Base-by-base conservation (phyloP, 768 basidiomycete species). In the Coprinopsis sp. region DNA sequence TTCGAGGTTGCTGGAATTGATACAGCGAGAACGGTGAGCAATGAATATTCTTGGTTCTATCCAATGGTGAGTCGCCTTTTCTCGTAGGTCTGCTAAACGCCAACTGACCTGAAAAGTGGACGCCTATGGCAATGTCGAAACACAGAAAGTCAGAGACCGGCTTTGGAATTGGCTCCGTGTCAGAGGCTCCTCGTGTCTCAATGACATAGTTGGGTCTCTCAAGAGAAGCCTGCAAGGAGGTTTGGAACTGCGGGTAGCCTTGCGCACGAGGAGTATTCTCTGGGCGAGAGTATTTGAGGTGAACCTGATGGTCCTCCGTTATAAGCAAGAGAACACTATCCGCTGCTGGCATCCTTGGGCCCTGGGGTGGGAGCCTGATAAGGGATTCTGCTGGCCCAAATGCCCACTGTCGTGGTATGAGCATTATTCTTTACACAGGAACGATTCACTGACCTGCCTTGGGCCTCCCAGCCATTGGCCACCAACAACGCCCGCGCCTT, bases 291-390 rank as follows among this genome's bases (percentile, higher is more conserved):
- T 77, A 81, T 58, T 72, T 79, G 37, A 82, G 57, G 40, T 77
- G 70, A 16, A 82, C 63, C 27, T 70, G 71, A 40, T 81, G 78
- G 46, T 79, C 71, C 62, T 86, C 77, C 0, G 84, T 85, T 13
- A 88, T 78, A 11, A 86, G 66, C 10, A 85, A 51, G 33, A 88
- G 66, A 6, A 76, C 75, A n/a, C 77, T 74, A 37, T 67, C 69
- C 14, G 77, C 72, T 1, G 79, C 60, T 3, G 77, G 78, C 14
- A 75, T 72, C 8, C 53, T 53, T 14, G 85, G 84, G 2, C 87
- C 86, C 25, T 74, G 70, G 3, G 68, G 65, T 37, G 84, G 81
- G 18, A 84, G 67, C 44, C 85, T 82, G 28, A 58, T 64, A 3
- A 76, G 70, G 14, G 64, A 61, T n/a, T 76, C 78, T 37, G 55